Evolutionary conservation across 441 rosid genomes (phyloP), one percentile per base, ranked within the genome.

Genomic region (Arabidopsis hybrid): DNA sequence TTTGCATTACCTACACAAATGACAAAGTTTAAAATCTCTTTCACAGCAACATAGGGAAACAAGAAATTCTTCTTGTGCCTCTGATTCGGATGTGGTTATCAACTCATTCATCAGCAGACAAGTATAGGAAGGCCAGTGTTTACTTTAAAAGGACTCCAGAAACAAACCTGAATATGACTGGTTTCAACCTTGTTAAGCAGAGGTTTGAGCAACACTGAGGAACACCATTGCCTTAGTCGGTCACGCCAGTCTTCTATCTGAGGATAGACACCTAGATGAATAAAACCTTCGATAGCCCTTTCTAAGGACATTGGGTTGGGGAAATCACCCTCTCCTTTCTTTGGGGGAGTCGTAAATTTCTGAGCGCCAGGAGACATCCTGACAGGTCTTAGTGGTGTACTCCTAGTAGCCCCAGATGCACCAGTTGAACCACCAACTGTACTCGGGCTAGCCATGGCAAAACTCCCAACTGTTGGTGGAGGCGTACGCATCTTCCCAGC

Each of bases 281-380:
- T 73, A 76, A 91, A 92, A 82, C 97, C 91, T 85, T 85, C 95
- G 61, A 91, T 81, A 72, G 96, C 82, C 75, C 88, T 96, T 83
- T 92, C 97, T 78, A 92, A 76, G 63, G 99, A 89, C 97, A 95
- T 92, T 50, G 98, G 89, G 16, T 83, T 80, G 78, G 98, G 97
- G 82, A 91, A 85, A 17, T 95, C 96, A 18, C 96, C 97, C 60
- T 95, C 98, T 83, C 97, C 98, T 83, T 92, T 95, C 86, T 95
- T 92, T 38, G 97, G 97, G 49, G 99, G 96, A 65, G 99, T 92
- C 35, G 88, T 84, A 82, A 89, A 92, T 74, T 95, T 95, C 82
- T 92, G 98, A 56, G 92, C 92, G 73, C 93, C 86, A 65, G 98
- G 99, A 84, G 99, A 95, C 97, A 95, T 88, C 85, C 98, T 87